Evolutionary conservation across 2,329 filamentous ascomycete genomes (phyloP).

Genomic region (Fusarium sterilihyphosum): DNA sequence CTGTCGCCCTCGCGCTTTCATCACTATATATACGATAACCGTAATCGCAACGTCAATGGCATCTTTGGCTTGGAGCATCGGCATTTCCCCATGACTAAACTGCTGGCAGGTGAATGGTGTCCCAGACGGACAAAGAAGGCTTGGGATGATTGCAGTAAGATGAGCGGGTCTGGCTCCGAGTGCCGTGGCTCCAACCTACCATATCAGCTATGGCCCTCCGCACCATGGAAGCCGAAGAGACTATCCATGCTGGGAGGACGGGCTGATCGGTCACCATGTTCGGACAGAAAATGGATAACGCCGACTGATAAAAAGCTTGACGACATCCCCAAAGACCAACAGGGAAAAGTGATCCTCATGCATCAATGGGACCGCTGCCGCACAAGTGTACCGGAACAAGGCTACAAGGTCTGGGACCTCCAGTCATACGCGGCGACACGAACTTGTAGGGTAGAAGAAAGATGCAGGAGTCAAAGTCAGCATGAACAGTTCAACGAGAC

Average conservation of each 20-base stretch:
- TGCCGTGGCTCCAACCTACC: background rate
- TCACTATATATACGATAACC: background rate
- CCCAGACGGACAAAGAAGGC: background rate
- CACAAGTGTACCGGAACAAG: background rate
- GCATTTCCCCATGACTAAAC: background rate
- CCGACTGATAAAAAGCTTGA: background rate
- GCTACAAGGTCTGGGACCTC: background rate
- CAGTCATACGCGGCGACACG: background rate
- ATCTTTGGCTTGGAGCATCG: constrained; percentile 1
- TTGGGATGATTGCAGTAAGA: background rate
- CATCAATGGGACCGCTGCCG: background rate
- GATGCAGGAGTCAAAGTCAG: background rate
- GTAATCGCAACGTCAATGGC: background rate
- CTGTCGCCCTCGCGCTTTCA: background rate
- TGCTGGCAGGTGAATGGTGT: background rate
- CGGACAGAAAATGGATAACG: background rate
- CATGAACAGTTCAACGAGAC: background rate
- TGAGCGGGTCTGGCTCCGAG: background rate
- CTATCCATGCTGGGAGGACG: background rate
- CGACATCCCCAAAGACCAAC: fast-evolving
- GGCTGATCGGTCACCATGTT: background rate
- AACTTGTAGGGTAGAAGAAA: background rate
- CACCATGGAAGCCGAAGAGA: background rate
- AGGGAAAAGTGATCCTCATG: background rate
- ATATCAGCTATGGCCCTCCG: background rate